These are phyloP conservation scores for Penicillium lagena DNA, from an alignment of 495 filamentous ascomycete species.

Conservation along the genomic window DNA sequence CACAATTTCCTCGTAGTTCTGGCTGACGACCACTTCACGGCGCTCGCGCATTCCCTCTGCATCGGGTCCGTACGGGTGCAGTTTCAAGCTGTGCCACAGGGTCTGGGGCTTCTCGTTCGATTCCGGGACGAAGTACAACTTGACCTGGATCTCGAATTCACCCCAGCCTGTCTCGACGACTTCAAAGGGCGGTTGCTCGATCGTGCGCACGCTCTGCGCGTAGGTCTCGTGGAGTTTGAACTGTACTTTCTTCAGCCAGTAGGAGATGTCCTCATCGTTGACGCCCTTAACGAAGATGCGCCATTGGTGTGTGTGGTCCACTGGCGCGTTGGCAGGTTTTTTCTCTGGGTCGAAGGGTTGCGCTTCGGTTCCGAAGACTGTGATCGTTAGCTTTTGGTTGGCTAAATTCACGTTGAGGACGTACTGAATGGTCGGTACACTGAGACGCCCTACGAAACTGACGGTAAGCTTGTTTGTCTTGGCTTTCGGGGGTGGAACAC, in stretches of 20 bases:
- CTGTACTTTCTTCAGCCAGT: constrained; percentile 94
- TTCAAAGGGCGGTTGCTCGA: constrained; percentile 73
- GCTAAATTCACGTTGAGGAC: constrained; percentile 1
- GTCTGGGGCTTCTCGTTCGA: constrained; percentile 86
- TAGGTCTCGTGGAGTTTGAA: constrained; percentile 98
- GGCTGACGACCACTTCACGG: constrained; percentile 60
- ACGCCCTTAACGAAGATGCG: constrained; percentile 84
- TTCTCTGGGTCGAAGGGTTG: constrained; percentile 65
- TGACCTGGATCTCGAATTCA: constrained; percentile 92
- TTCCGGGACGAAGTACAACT: constrained; percentile 82
- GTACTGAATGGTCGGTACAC: constrained; percentile 68
- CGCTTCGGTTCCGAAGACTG: constrained; percentile 74
- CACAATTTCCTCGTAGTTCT: constrained; percentile 82
- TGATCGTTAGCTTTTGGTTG: constrained; percentile 4
- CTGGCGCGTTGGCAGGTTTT: constrained; percentile 51
- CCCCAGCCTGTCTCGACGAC: constrained; percentile 94
- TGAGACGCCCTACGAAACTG: constrained; percentile 52
- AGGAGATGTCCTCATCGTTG: constrained; percentile 79
- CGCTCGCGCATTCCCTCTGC: constrained; percentile 63
- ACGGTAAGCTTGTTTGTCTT: constrained; percentile 10
- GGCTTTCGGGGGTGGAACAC: constrained; percentile 1
- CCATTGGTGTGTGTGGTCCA: constrained; percentile 94
- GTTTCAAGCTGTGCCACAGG: constrained; percentile 79
- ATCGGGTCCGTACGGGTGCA: constrained; percentile 85
- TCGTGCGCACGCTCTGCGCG: constrained; percentile 72